Base-by-base conservation (phyloP, 1,139 yeast species). In the Starmera stellimalicola region DNA sequence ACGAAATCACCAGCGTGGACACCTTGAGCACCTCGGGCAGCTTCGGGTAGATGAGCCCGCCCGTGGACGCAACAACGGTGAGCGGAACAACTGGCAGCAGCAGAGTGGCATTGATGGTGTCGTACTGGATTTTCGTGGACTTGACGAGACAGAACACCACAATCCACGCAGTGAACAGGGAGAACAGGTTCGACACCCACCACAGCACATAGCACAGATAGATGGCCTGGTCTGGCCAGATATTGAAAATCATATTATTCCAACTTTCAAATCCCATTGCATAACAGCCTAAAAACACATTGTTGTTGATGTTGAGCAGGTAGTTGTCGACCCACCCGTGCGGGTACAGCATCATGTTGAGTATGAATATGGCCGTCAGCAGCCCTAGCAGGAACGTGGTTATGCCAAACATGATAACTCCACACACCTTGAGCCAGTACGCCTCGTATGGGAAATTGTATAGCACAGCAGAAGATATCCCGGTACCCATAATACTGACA, bases 401-500 rank as follows among this genome's bases (percentile, higher is more conserved):
- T 10, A 75, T 44, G 6, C 68, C 77, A 57, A 71, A 73, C 63
- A 77, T 63, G 9, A 79, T 66, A 36, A 71, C 61, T 2, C 82
- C 78, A 34, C 76, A 62, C 3, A 71, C 55, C 30, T 62, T 47
- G 19, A 83, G 62, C 93, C 93, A 75, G 30, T 57, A 53, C 0
- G 77, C 68, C 1, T 64, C 66, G 49, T 73, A 81, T 0, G 94
- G 87, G 52, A 78, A 84, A 22, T 60, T 52, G 54, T 74, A 70
- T 33, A 84, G 58, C 7, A 82, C 60, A 26, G 69, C 55, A 5
- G 81, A 61, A 2, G 83, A 61, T 30, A 84, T 81, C 2, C 95
- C 95, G 1, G 80, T 70, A 3, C 94, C 95, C 95, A 85, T 85
- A n/a, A 76, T 68, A 31, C 74, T 64, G 25, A 81, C 79, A 55